Evolutionary conservation across 495 filamentous ascomycete species (phyloP).

Genomic region (Filosporella fistucella): DNA sequence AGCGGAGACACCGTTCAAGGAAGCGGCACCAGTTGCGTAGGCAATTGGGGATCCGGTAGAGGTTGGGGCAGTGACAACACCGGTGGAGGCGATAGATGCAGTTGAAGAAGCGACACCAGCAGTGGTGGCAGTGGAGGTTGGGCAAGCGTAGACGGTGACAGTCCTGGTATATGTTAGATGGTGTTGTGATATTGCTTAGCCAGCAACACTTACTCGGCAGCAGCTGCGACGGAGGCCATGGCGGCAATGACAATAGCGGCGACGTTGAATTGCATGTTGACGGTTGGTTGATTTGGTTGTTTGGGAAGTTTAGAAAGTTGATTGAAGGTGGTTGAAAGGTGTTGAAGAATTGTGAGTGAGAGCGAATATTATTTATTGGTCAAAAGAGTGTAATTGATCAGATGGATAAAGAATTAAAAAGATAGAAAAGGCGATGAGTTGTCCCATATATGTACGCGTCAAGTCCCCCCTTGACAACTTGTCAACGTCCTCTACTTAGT

Average conservation of each 20-base stretch:
- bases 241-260: constrained; percentile 17
- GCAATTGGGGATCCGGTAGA: constrained; percentile 20
- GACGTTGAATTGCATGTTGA: constrained; percentile 27
- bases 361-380: constrained; percentile 9
- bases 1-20: constrained; percentile 20
- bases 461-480: background rate
- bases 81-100: constrained; percentile 16
- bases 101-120: constrained; percentile 15
- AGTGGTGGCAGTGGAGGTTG: constrained; percentile 3
- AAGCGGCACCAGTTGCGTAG: constrained; percentile 22
- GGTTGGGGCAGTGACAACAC: constrained; percentile 15
- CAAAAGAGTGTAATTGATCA: constrained; percentile 26
- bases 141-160: constrained; percentile 23
- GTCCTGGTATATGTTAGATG: constrained; percentile 17
- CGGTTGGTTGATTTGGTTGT: constrained; percentile 13
- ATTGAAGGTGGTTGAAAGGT: constrained; percentile 12
- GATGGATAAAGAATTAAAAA: constrained; percentile 21
- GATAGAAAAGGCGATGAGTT: background rate
- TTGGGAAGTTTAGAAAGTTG: constrained; percentile 2
- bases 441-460: constrained; percentile 19
- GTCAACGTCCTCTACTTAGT: background rate
- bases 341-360: constrained; percentile 2
- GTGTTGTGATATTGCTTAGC: background rate
- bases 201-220: constrained; percentile 14
- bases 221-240: constrained; percentile 19